Evolutionary conservation across 768 basidiomycete genomes (phyloP).

Genomic region (Phylloporus rhodoxanthus): DNA sequence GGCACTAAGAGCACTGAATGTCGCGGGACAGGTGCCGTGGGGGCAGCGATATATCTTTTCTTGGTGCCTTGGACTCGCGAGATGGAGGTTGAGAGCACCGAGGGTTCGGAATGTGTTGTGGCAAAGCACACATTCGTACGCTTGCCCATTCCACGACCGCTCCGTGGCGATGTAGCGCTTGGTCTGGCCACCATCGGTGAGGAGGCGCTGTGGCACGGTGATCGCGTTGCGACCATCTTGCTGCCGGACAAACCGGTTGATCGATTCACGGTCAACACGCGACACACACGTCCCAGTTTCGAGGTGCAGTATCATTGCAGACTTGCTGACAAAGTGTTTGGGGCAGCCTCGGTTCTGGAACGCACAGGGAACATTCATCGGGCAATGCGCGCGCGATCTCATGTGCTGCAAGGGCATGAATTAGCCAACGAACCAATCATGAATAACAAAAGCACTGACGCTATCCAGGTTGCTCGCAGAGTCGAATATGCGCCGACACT

Average conservation of each 20-base stretch:
- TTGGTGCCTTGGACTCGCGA: constrained; percentile 56
- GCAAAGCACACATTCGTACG: constrained; percentile 65
- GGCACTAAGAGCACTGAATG: constrained; percentile 50
- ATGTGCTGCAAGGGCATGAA: constrained; percentile 36
- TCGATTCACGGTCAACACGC: constrained; percentile 36
- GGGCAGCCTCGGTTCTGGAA: constrained; percentile 37
- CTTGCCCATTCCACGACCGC: constrained; percentile 37
- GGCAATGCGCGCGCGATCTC: constrained; percentile 46
- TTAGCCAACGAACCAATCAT: not conserved
- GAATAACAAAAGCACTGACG: constrained; percentile 2
- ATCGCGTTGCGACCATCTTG: constrained; percentile 45
- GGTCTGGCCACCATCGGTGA: constrained; percentile 28
- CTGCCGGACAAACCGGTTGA: constrained; percentile 33
- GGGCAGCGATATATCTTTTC: constrained; percentile 54
- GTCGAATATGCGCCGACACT: constrained; percentile 41
- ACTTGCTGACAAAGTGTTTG: constrained; percentile 42
- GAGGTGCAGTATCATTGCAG: constrained; percentile 57
- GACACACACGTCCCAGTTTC: constrained; percentile 56
- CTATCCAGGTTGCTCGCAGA: constrained; percentile 13
- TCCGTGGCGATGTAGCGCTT: constrained; percentile 28
- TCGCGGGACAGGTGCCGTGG: constrained; percentile 34
- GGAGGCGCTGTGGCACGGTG: constrained; percentile 50
- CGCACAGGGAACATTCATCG: constrained; percentile 34
- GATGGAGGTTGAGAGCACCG: constrained; percentile 50
- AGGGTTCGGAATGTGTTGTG: constrained; percentile 39